Conservation (phyloP, 805 yeast genomes). For the Metschnikowia peoriensis region DNA sequence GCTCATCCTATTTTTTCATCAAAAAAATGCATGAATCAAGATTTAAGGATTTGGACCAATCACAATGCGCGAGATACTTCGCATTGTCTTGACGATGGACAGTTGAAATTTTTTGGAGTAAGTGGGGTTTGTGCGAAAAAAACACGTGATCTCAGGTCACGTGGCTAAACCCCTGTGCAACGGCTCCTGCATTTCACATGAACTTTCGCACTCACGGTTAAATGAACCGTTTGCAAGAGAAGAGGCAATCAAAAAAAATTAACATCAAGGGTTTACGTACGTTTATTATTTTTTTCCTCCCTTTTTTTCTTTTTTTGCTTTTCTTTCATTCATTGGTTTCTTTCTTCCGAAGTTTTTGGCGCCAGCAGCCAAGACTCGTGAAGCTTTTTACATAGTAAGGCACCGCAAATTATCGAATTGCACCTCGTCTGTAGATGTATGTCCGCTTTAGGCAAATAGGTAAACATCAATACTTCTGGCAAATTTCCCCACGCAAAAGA, state of each 20-base stretch:
- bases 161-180: background rate
- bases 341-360: too few species aligned
- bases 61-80: conserved; percentile 1
- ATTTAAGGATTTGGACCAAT: background rate
- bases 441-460: conserved; percentile 6
- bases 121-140: background rate
- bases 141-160: background rate
- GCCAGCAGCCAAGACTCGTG: too few species aligned
- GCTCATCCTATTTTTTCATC: background rate
- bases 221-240: too few species aligned
- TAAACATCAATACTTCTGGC: background rate
- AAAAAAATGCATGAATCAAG: background rate
- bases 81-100: background rate
- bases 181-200: too few species aligned
- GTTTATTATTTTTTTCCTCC: background rate
- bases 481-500: background rate
- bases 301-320: too few species aligned
- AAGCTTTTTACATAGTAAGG: too few species aligned
- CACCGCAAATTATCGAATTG: too few species aligned
- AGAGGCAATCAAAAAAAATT: too few species aligned
- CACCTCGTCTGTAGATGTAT: background rate
- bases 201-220: too few species aligned
- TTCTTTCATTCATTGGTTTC: background rate
- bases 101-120: too few species aligned
- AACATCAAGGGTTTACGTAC: background rate